A percentile compares a stretch with the other conserved stretches of the same genome.
phyloP scores from a whole-genome alignment of 176 grass and related monocot genomes.

The Typha latifolia region DNA sequence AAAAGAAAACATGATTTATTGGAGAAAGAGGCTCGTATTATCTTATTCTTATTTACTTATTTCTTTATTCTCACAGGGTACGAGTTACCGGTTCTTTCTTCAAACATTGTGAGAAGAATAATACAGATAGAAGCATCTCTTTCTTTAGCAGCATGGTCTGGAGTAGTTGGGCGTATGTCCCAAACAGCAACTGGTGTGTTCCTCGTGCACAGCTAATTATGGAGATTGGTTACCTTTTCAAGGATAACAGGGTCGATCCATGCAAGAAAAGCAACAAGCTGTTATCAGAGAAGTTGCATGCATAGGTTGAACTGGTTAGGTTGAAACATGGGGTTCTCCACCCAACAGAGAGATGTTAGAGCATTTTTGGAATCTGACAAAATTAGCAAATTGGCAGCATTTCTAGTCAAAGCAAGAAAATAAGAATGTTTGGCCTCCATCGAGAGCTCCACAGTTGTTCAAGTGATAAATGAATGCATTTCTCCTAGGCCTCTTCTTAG shows the following conservation, averaged over 20 bases:
- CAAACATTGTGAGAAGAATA: constrained; percentile 71
- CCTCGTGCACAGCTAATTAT: constrained; percentile 62
- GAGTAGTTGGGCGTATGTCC: constrained; percentile 63
- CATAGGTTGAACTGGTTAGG: constrained; percentile 51
- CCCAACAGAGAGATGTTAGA: constrained; percentile 70
- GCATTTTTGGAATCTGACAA: constrained; percentile 62
- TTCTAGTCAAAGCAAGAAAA: constrained; percentile 78
- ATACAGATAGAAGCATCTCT: constrained; percentile 70
- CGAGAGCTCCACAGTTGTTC: constrained; percentile 63
- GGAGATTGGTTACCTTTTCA: constrained; percentile 72
- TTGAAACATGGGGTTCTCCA: constrained; percentile 68
- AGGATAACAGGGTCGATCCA: constrained; percentile 69
- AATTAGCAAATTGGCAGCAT: constrained; percentile 52
- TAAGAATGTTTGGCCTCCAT: constrained; percentile 52
- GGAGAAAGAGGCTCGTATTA: constrained; percentile 37
- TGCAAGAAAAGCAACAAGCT: constrained; percentile 59
- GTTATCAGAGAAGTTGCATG: constrained; percentile 54
- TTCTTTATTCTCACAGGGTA: constrained; percentile 46
- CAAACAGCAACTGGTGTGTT: constrained; percentile 50
- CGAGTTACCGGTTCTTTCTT: constrained; percentile 45
- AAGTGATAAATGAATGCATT: constrained; percentile 86
- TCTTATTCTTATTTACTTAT: constrained; percentile 46
- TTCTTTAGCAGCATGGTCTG: constrained; percentile 52
- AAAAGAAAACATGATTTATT: constrained; percentile 34
- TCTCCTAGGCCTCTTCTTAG: constrained; percentile 58